Conservation (phyloP, 495 filamentous ascomycete species). For the Ramalina intermedia region DNA sequence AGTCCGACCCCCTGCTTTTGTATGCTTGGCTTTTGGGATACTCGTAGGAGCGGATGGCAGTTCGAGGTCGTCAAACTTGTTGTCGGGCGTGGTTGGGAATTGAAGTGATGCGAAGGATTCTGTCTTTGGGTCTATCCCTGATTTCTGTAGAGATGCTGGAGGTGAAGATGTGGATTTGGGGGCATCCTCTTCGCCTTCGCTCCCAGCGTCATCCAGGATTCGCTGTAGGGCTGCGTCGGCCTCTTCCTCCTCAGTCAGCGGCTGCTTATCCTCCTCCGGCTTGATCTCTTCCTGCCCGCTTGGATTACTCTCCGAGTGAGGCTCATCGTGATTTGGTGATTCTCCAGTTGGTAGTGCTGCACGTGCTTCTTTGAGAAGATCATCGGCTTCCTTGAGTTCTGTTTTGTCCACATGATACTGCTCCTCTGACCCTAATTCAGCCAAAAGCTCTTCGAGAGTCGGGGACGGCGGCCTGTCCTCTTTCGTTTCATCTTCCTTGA, state of each 20-base stretch:
- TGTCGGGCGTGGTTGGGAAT: slow-evolving; percentile 7
- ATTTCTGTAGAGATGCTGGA: neutral
- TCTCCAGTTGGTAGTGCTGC: neutral
- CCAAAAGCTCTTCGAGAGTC: slow-evolving; percentile 24
- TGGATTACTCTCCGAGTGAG: neutral
- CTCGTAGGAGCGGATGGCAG: slow-evolving; percentile 9
- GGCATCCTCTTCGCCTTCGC: neutral
- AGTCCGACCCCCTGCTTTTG: neutral
- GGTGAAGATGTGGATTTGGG: neutral
- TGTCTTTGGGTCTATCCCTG: neutral
- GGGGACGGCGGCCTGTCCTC: slow-evolving; percentile 14
- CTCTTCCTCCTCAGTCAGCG: slow-evolving; percentile 7
- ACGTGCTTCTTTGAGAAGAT: slow-evolving; percentile 20
- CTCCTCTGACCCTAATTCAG: slow-evolving; percentile 22
- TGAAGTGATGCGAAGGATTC: slow-evolving; percentile 9
- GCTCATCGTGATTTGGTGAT: neutral
- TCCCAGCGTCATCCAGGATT: slow-evolving; percentile 12
- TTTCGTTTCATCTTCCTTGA: slow-evolving; percentile 1
- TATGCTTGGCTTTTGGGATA: slow-evolving; percentile 1
- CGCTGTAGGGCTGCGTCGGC: slow-evolving; percentile 11
- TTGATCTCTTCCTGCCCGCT: neutral
- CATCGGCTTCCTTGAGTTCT: slow-evolving; percentile 17
- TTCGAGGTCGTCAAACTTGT: neutral
- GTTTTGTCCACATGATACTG: slow-evolving; percentile 18
- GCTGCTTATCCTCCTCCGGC: neutral